phyloP scores from a whole-genome alignment of 768 basidiomycete species.

The Tremella mesenterica region DNA sequence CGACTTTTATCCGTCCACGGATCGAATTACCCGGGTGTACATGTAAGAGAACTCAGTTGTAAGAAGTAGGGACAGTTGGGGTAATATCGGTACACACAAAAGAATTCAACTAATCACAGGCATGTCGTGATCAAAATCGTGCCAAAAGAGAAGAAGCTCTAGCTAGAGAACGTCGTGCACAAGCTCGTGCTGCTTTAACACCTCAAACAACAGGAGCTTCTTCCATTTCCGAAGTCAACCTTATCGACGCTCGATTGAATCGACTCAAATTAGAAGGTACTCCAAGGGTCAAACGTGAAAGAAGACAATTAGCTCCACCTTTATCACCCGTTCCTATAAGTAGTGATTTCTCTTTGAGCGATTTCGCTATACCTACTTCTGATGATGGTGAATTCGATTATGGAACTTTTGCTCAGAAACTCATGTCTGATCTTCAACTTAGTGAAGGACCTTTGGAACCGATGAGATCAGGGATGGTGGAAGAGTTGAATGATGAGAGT shows the following conservation, averaged over 20 bases:
- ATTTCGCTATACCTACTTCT: constrained; percentile 25
- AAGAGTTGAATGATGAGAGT: constrained; percentile 6
- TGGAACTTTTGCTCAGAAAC: constrained; percentile 26
- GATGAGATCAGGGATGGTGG: background rate
- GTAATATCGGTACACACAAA: no score
- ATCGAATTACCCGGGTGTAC: no score
- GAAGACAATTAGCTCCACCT: constrained; percentile 28
- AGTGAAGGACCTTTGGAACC: background rate
- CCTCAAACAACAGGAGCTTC: constrained; percentile 40
- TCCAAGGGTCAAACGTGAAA: constrained; percentile 37
- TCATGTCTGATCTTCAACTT: constrained; percentile 20
- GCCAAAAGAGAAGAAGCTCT: constrained; percentile 61
- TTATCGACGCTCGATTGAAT: constrained; percentile 40
- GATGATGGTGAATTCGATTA: constrained; percentile 24
- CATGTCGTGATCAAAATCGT: constrained; percentile 72
- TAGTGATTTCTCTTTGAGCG: constrained; percentile 22
- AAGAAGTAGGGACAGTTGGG: no score
- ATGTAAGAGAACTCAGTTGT: no score
- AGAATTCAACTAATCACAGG: no score
- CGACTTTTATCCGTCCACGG: no score
- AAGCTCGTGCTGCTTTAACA: constrained; percentile 42
- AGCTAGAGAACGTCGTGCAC: constrained; percentile 61
- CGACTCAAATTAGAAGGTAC: constrained; percentile 42
- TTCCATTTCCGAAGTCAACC: constrained; percentile 18
- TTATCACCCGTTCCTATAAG: constrained; percentile 24